These are phyloP conservation scores for Solanum medicagineum DNA, from an alignment of 257 asterid species.

Conservation along the genomic window DNA sequence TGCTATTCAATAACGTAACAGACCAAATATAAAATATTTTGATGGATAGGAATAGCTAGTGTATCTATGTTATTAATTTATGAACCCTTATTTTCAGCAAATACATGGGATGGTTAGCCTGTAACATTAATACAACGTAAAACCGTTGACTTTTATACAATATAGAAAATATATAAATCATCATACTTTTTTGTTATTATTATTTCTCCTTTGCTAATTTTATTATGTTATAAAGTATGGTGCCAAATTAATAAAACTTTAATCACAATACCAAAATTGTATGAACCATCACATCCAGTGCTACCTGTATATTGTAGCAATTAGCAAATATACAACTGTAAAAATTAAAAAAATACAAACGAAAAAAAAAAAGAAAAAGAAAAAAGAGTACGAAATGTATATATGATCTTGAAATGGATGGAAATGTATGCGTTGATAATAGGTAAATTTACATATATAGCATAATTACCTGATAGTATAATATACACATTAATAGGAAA, in stretches of 20 bases:
- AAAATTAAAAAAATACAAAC: neutral
- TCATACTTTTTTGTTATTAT: neutral
- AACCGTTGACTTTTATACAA: neutral
- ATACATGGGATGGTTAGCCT: neutral
- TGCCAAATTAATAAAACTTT: neutral
- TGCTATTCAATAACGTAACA: neutral
- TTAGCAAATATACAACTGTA: neutral
- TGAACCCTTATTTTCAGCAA: neutral
- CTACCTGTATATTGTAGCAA: no score
- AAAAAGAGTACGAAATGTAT: no score
- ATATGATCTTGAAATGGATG: neutral
- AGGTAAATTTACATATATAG: neutral
- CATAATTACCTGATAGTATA: neutral
- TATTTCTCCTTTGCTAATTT: neutral
- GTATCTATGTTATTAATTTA: neutral
- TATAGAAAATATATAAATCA: neutral
- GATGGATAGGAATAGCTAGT: neutral
- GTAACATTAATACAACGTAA: neutral
- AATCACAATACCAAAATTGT: neutral
- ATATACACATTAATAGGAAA: neutral
- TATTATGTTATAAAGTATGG: neutral
- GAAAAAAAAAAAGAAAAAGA: no score
- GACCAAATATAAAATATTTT: neutral
- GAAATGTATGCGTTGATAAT: neutral
- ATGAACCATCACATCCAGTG: neutral